Percentiles rank a stretch among this genome's conserved stretches.
These are phyloP conservation scores for Potentilla sterilis DNA, from an alignment of 306 rosid genomes.

Conservation along the genomic window DNA sequence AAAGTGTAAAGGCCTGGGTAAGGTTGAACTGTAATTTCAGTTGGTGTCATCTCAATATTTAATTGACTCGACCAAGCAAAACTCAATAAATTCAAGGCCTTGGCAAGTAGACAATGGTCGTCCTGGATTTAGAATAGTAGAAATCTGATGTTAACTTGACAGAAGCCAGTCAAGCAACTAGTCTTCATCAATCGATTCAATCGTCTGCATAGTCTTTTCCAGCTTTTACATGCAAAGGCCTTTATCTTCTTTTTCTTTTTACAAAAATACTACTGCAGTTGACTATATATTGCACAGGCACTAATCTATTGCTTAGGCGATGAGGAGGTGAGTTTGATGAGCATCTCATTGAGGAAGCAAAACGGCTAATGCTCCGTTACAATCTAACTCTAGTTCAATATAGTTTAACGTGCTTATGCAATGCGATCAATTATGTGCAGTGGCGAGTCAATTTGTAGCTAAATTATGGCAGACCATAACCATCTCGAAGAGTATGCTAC, in stretches of 20 bases:
- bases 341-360: not conserved
- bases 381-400: no score
- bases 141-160: slow-evolving; percentile 1
- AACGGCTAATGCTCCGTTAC: not conserved
- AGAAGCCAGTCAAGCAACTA: slow-evolving; percentile 6
- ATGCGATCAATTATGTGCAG: not conserved
- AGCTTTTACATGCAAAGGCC: not conserved
- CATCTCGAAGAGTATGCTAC: no score
- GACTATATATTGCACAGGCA: not conserved
- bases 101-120: not conserved
- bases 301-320: not conserved
- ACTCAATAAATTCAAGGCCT: not conserved
- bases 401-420: not conserved
- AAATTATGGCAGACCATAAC: no score
- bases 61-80: not conserved
- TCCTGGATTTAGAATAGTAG: not conserved
- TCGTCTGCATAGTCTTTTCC: not conserved
- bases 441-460: no score
- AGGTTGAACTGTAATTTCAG: not conserved
- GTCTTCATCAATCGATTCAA: not conserved
- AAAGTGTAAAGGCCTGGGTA: not conserved
- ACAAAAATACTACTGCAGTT: not conserved
- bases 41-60: not conserved
- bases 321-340: not conserved
- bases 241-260: not conserved